phyloP scores from a whole-genome alignment of 2,329 filamentous ascomycete genomes.

The Penicillium sclerotiorum region DNA sequence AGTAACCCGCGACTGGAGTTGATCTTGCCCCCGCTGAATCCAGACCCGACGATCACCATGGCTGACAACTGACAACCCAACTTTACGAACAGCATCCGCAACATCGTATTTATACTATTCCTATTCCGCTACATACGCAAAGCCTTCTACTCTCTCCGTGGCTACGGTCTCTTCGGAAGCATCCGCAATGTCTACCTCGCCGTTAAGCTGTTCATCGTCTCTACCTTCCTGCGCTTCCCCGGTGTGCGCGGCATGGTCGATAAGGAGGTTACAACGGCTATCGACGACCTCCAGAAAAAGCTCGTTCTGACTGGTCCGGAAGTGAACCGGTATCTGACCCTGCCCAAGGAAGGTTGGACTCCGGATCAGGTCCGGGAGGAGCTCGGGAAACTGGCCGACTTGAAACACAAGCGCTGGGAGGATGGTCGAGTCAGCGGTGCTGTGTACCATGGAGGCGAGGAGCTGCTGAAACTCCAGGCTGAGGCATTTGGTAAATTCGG shows the following conservation, averaged over 20 bases:
- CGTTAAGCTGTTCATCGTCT: constrained; percentile 74
- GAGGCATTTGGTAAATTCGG: constrained; percentile 94
- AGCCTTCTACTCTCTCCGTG: constrained; percentile 80
- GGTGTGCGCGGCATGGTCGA: constrained; percentile 85
- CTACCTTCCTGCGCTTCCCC: constrained; percentile 80
- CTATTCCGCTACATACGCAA: constrained; percentile 80
- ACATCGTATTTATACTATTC: constrained; percentile 87
- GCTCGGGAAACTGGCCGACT: constrained; percentile 73
- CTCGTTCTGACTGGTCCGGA: constrained; percentile 74
- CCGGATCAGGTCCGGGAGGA: constrained; percentile 78
- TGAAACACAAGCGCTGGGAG: constrained; percentile 97
- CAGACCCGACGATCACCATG: constrained; percentile 8
- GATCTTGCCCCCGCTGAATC: constrained; percentile 7
- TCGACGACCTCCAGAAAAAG: constrained; percentile 80
- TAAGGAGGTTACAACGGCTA: constrained; percentile 77
- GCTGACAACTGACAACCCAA: constrained; percentile 1
- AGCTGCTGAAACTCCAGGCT: constrained; percentile 79
- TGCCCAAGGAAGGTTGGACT: constrained; percentile 83
- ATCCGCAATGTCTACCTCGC: constrained; percentile 72
- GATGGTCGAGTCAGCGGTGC: constrained; percentile 92
- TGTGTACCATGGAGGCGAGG: constrained; percentile 90
- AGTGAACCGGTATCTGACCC: constrained; percentile 69
- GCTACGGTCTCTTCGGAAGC: constrained; percentile 82
- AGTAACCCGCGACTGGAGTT: constrained; percentile 16
- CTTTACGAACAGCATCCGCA: constrained; percentile 67